Conservation (phyloP, 2,329 filamentous ascomycete genomes). For the Penicillium sp. region DNA sequence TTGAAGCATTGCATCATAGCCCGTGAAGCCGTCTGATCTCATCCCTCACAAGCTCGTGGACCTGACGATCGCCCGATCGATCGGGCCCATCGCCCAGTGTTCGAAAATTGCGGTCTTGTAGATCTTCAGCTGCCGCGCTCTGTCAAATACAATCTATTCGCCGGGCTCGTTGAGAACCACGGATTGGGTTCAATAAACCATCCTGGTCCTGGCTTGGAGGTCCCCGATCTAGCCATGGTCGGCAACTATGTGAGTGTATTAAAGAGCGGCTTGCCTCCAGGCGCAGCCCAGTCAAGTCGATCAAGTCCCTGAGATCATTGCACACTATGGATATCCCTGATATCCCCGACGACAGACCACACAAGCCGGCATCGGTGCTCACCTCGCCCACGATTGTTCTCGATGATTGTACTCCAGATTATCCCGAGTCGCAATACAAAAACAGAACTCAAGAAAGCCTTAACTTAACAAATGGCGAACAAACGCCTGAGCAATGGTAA, state of each 20-base stretch:
- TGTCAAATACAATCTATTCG: slow-evolving; percentile 14
- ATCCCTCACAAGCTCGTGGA: neutral
- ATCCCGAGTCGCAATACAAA: neutral
- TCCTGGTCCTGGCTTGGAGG: neutral
- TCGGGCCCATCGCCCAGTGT: slow-evolving; percentile 4
- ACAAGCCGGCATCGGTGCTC: slow-evolving; percentile 8
- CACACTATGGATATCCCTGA: slow-evolving; percentile 17
- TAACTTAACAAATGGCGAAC: neutral
- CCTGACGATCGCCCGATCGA: slow-evolving; percentile 21
- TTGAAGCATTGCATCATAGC: slow-evolving; percentile 15
- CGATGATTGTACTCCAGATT: slow-evolving; percentile 7
- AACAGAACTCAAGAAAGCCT: neutral
- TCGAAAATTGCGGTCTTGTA: slow-evolving; percentile 7
- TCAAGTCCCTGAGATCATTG: neutral
- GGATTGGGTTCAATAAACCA: slow-evolving; percentile 10
- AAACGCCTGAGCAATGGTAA: slow-evolving; percentile 3
- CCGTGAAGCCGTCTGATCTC: slow-evolving; percentile 8
- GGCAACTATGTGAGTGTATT: neutral
- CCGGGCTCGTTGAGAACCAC: slow-evolving; percentile 1
- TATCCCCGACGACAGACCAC: slow-evolving; percentile 19
- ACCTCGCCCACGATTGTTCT: slow-evolving; percentile 16
- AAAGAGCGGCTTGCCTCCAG: neutral
- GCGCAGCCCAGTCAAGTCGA: neutral
- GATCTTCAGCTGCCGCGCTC: neutral
- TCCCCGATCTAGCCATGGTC: slow-evolving; percentile 3